Conservation (phyloP, 331 rosid genomes). For the Malus hybrid region DNA sequence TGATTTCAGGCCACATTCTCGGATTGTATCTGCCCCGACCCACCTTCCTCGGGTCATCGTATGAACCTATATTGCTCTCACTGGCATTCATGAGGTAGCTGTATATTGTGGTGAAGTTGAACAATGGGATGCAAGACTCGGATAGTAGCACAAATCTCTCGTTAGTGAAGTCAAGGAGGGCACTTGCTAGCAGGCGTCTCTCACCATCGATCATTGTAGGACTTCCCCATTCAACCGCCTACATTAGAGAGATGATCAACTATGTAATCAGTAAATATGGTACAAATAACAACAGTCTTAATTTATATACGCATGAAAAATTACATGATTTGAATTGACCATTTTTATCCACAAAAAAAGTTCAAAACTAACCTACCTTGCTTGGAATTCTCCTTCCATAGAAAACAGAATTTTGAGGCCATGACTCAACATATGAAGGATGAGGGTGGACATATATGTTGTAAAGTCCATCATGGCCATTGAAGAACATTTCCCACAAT, state of each 20-base stretch:
- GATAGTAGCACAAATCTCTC: constrained; percentile 40
- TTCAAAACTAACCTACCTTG: constrained; percentile 24
- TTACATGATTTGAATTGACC: neutral
- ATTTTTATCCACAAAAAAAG: neutral
- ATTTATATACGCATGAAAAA: neutral
- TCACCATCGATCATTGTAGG: constrained; percentile 44
- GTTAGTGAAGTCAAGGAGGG: constrained; percentile 40
- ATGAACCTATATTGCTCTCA: constrained; percentile 22
- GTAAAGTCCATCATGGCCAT: constrained; percentile 31
- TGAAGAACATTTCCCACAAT: constrained; percentile 56
- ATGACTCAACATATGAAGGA: constrained; percentile 30
- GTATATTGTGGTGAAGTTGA: constrained; percentile 37
- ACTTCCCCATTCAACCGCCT: constrained; percentile 42
- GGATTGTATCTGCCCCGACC: constrained; percentile 48
- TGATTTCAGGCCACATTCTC: constrained; percentile 23
- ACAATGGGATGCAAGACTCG: constrained; percentile 41
- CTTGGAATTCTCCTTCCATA: constrained; percentile 41
- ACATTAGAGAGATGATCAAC: neutral
- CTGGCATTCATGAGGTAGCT: constrained; percentile 17
- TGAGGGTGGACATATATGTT: constrained; percentile 43
- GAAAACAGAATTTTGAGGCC: constrained; percentile 36
- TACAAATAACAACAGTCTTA: neutral
- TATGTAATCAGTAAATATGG: no score
- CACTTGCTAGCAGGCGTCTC: constrained; percentile 38
- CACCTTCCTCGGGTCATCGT: constrained; percentile 33